Conservation (phyloP, 2,329 filamentous ascomycete genomes). For the Aureobasidium uvarum region DNA sequence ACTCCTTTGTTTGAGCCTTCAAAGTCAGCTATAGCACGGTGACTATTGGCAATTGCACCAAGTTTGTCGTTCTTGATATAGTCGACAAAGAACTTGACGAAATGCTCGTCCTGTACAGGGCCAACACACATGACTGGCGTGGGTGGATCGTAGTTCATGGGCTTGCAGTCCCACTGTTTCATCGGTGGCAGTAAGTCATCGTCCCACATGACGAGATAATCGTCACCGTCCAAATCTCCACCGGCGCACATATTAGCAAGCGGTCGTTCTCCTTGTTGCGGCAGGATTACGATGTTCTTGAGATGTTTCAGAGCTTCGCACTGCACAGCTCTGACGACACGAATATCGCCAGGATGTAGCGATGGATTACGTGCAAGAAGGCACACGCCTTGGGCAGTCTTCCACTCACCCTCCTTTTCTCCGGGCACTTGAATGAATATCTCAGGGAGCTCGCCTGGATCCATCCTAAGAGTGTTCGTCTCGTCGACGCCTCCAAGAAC, state of each 20-base stretch:
- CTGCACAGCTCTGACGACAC: conserved; percentile 81
- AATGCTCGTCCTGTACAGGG: conserved; percentile 68
- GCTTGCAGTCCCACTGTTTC: conserved; percentile 63
- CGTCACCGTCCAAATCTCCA: conserved; percentile 92
- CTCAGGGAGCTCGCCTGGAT: conserved; percentile 63
- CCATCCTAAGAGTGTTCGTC: conserved; percentile 62
- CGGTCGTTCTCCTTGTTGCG: conserved; percentile 77
- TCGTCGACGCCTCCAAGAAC: conserved; percentile 89
- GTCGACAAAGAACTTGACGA: conserved; percentile 81
- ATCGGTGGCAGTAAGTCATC: conserved; percentile 62
- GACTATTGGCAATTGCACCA: conserved; percentile 74
- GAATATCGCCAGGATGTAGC: conserved; percentile 86
- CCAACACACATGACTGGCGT: conserved; percentile 56
- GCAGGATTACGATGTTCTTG: conserved; percentile 82
- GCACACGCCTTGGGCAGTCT: conserved; percentile 65
- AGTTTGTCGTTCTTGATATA: conserved; percentile 92
- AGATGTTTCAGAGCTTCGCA: conserved; percentile 70
- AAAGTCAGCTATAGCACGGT: conserved; percentile 73
- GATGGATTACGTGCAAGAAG: conserved; percentile 89
- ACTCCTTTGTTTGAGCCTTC: conserved; percentile 57
- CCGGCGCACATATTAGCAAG: conserved; percentile 94
- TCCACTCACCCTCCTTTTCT: conserved; percentile 33
- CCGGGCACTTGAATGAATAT: conserved; percentile 83
- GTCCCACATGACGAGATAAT: conserved; percentile 95
- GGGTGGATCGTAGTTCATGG: conserved; percentile 72